phyloP scores from a whole-genome alignment of 164 flowering plant genomes.

The Litsea cubeba region DNA sequence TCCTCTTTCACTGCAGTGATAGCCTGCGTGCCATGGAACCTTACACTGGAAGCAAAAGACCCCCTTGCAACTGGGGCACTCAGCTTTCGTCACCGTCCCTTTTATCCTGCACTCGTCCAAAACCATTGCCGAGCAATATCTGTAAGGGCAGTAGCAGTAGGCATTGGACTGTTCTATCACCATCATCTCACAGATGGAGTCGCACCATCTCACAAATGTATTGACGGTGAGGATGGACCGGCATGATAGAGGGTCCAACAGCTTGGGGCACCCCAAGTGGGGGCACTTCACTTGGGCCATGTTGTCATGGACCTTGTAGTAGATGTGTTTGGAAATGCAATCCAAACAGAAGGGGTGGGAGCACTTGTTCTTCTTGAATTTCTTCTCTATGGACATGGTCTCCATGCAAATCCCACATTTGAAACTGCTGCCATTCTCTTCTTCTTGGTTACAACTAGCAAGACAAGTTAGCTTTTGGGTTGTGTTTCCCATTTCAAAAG shows the following conservation, averaged over 20 bases:
- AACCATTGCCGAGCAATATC: constrained; percentile 12
- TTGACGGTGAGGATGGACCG: not conserved
- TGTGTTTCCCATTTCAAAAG: not conserved
- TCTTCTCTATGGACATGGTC: not conserved
- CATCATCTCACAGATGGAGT: not conserved
- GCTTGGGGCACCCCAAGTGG: not conserved
- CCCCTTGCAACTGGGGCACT: constrained; percentile 34
- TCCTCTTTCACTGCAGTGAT: constrained; percentile 20
- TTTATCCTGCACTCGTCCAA: not conserved
- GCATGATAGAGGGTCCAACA: constrained; percentile 6
- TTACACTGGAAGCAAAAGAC: constrained; percentile 35
- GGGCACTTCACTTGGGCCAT: constrained; percentile 8
- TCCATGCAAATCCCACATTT: constrained; percentile 10
- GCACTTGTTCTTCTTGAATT: not conserved
- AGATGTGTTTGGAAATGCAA: not conserved
- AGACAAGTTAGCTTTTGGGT: not conserved
- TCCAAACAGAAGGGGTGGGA: not conserved
- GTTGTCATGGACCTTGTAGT: not conserved
- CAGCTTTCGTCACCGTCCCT: not conserved
- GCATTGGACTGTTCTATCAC: not conserved
- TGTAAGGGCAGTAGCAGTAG: constrained; percentile 13
- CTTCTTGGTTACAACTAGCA: not conserved
- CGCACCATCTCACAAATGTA: constrained; percentile 6
- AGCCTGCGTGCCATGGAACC: constrained; percentile 32
- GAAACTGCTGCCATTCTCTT: not conserved